Conservation (phyloP, 116 monocot species). For the Trichopus zeylanicus region DNA sequence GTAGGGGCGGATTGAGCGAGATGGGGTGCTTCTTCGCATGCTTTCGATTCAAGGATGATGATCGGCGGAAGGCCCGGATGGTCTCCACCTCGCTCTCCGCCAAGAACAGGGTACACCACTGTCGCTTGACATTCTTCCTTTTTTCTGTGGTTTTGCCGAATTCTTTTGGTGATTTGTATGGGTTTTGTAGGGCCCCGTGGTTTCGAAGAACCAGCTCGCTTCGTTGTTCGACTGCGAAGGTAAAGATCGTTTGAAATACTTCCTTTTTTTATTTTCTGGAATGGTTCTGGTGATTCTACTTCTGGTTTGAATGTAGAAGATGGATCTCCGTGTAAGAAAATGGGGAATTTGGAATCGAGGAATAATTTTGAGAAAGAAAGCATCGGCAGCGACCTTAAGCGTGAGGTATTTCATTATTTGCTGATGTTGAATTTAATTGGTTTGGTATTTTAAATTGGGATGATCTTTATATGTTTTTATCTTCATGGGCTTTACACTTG, state of each 20-base stretch:
- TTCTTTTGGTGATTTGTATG: background rate
- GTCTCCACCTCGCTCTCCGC: background rate
- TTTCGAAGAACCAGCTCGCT: constrained; percentile 21
- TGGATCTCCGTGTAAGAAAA: constrained; percentile 6
- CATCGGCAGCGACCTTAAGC: constrained; percentile 13
- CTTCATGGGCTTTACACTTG: background rate
- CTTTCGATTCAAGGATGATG: constrained; percentile 21
- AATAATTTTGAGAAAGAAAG: constrained; percentile 10
- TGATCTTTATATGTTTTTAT: background rate
- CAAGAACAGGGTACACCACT: constrained; percentile 9
- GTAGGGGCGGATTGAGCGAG: too few species aligned
- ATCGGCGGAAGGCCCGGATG: background rate
- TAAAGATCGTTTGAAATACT: background rate
- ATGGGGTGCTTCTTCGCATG: constrained; percentile 43
- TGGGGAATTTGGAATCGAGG: background rate
- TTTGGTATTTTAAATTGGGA: background rate
- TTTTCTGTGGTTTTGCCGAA: background rate
- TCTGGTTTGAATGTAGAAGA: background rate
- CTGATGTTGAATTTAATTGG: background rate
- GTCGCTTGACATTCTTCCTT: constrained; percentile 2
- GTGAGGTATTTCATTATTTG: constrained; percentile 24
- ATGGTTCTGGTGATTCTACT: background rate
- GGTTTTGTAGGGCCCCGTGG: constrained; percentile 11
- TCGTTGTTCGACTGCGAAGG: constrained; percentile 27
- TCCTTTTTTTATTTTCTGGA: background rate